Percentiles rank a stretch among this genome's conserved stretches.
Conservation (phyloP, 2,329 filamentous ascomycete genomes). For the Microsporum canis region DNA sequence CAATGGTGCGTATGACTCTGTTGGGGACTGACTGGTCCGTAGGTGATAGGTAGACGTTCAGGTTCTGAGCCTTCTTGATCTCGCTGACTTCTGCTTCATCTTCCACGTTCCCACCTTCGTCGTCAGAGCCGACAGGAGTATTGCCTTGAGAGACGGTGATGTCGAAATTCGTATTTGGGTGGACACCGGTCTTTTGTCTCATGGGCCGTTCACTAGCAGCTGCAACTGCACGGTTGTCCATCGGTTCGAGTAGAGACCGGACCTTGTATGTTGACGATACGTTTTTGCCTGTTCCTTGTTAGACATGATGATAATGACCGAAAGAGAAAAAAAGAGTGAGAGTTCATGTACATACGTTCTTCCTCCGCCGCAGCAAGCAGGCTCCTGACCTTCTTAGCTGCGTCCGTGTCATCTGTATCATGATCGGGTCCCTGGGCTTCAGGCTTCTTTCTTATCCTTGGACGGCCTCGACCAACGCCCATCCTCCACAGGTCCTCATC, state of each 20-base stretch:
- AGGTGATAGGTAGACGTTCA: constrained; percentile 68
- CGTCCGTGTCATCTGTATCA: constrained; percentile 19
- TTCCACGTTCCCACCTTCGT: constrained; percentile 24
- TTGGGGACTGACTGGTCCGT: constrained; percentile 63
- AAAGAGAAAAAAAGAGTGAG: not conserved
- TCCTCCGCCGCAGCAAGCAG: constrained; percentile 64
- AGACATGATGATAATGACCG: not conserved
- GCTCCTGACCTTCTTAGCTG: constrained; percentile 42
- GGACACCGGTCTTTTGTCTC: constrained; percentile 45
- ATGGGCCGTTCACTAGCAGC: constrained; percentile 50
- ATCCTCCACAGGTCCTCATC: constrained; percentile 52
- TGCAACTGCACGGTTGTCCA: constrained; percentile 48
- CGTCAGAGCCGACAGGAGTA: constrained; percentile 66
- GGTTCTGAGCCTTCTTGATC: constrained; percentile 75
- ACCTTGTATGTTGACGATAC: constrained; percentile 49
- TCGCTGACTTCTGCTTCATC: constrained; percentile 67
- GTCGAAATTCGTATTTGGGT: constrained; percentile 79
- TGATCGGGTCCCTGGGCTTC: constrained; percentile 10
- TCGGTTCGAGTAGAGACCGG: constrained; percentile 50
- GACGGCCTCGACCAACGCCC: constrained; percentile 29
- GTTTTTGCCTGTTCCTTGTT: constrained; percentile 36
- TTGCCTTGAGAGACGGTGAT: constrained; percentile 47
- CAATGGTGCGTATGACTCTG: constrained; percentile 76
- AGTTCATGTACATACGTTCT: constrained; percentile 55
- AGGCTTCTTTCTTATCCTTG: constrained; percentile 24